These are phyloP conservation scores for Magnolia officinalis DNA, from an alignment of 164 flowering plant species.

Conservation along the genomic window DNA sequence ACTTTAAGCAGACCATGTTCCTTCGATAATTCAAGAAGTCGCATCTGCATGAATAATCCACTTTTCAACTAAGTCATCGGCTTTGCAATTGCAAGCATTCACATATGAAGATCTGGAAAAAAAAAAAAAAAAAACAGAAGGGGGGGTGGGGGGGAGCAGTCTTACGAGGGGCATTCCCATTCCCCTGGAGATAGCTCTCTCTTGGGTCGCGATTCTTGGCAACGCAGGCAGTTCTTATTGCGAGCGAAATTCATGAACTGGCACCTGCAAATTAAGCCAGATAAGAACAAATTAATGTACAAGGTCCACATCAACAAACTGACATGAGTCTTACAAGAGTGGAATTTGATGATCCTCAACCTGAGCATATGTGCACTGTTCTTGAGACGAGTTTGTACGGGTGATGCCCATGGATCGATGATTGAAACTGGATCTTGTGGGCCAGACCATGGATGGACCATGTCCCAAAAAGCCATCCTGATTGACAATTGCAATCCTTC, in stretches of 20 bases:
- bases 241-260: slow-evolving; percentile 78
- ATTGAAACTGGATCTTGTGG: too few species aligned
- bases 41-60: slow-evolving; percentile 46
- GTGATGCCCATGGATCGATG: too few species aligned
- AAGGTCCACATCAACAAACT: background rate
- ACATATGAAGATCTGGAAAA: background rate
- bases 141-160: slow-evolving; percentile 10
- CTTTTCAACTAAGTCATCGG: background rate
- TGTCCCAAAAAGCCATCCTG: background rate
- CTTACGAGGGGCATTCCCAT: slow-evolving; percentile 91
- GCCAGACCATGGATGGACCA: too few species aligned
- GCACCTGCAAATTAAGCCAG: slow-evolving; percentile 41
- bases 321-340: background rate
- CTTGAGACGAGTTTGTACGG: too few species aligned
- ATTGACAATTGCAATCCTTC: background rate
- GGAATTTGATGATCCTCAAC: background rate
- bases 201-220: slow-evolving; percentile 56
- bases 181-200: slow-evolving; percentile 69
- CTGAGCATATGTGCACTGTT: too few species aligned
- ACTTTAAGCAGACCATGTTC: slow-evolving; percentile 59
- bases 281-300: background rate
- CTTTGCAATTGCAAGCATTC: background rate
- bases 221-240: slow-evolving; percentile 63
- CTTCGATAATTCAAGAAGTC: slow-evolving; percentile 64
- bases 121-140: background rate